Conservation (phyloP, 2,329 filamentous ascomycete species). For the Pseudocercospora fijiensis region DNA sequence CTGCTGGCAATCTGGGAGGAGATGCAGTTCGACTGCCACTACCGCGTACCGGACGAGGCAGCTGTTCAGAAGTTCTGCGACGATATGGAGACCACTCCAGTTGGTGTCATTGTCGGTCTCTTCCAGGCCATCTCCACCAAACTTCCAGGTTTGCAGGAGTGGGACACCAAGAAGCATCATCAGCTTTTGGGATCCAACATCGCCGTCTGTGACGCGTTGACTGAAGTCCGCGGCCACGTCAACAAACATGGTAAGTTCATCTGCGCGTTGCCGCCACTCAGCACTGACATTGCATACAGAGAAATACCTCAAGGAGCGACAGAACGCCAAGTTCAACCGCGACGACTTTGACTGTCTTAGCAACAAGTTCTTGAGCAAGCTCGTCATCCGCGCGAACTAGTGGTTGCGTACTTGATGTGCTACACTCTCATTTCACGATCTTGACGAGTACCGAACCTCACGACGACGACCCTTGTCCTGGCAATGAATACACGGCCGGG, state of each 20-base stretch:
- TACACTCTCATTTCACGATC: conserved; percentile 9
- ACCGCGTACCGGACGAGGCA: conserved; percentile 79
- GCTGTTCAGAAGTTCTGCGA: conserved; percentile 91
- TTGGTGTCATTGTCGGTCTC: conserved; percentile 92
- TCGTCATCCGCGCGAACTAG: conserved; percentile 91
- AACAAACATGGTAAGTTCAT: conserved; percentile 79
- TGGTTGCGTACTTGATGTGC: not conserved
- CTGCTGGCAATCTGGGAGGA: conserved; percentile 94
- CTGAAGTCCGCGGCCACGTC: conserved; percentile 88
- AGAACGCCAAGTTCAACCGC: conserved; percentile 75
- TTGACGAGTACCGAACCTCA: conserved; percentile 13
- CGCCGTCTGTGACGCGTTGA: conserved; percentile 93
- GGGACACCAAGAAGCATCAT: conserved; percentile 89
- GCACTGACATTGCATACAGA: conserved; percentile 56
- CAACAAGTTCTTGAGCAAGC: conserved; percentile 94
- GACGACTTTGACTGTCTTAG: conserved; percentile 92
- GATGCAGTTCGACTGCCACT: conserved; percentile 98
- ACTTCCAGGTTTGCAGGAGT: conserved; percentile 86
- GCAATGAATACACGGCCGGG: conserved; percentile 5
- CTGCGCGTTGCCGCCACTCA: not conserved
- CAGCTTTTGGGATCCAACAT: conserved; percentile 86
- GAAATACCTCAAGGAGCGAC: conserved; percentile 77
- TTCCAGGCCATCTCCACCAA: conserved; percentile 99
- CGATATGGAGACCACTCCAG: conserved; percentile 94
- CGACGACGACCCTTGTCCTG: conserved; percentile 9